phyloP scores from a whole-genome alignment of 306 rosid genomes.

The Castanea mollissima region DNA sequence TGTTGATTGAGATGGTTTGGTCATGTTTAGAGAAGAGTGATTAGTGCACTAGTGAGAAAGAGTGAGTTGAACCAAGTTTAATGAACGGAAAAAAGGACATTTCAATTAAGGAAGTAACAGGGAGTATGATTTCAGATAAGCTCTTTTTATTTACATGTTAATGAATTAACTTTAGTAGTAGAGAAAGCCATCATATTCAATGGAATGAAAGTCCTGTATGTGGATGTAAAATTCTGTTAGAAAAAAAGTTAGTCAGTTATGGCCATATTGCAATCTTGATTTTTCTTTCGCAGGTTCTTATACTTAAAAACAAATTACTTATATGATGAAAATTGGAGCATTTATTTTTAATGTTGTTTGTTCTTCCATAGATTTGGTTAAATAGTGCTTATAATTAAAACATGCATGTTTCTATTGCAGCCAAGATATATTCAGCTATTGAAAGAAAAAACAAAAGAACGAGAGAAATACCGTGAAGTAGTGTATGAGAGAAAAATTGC shows the following conservation, averaged over 20 bases:
- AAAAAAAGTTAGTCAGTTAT: neutral
- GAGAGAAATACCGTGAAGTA: constrained; percentile 67
- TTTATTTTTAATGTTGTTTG: neutral
- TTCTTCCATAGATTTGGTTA: neutral
- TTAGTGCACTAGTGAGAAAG: neutral
- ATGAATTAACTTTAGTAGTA: neutral
- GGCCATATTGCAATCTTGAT: neutral
- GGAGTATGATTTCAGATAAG: neutral
- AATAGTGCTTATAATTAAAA: neutral
- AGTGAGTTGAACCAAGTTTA: neutral
- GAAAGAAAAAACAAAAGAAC: constrained; percentile 60
- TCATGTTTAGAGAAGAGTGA: no score
- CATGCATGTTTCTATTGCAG: constrained; percentile 45
- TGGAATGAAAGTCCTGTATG: neutral
- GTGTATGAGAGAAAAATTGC: constrained; percentile 85
- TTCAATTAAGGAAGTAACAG: neutral
- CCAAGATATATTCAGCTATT: constrained; percentile 69
- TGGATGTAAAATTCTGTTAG: neutral
- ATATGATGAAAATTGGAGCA: neutral
- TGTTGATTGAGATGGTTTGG: no score
- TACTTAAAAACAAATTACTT: neutral
- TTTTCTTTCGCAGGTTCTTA: neutral
- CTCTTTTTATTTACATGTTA: neutral
- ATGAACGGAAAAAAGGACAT: neutral
- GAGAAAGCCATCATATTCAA: neutral